Evolutionary conservation across 1,139 yeast species (phyloP).

Genomic region (Suhomyces anneliseae): DNA sequence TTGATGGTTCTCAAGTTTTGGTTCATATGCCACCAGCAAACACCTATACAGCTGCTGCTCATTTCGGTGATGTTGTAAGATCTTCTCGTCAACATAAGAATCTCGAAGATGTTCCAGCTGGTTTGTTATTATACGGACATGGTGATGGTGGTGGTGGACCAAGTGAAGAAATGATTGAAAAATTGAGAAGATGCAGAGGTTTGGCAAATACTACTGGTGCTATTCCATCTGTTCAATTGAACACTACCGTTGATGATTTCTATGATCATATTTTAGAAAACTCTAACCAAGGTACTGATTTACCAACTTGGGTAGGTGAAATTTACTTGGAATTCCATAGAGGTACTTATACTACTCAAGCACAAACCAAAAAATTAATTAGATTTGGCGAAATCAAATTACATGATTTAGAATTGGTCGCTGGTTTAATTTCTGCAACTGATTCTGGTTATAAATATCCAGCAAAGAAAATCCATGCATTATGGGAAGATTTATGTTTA

Average conservation of each 20-base stretch:
- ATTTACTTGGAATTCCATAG: slow-evolving; percentile 93
- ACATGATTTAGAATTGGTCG: slow-evolving; percentile 83
- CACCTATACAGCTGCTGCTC: slow-evolving; percentile 90
- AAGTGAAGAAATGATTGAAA: slow-evolving; percentile 87
- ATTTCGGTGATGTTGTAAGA: slow-evolving; percentile 87
- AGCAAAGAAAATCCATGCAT: slow-evolving; percentile 55
- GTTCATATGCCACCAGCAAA: slow-evolving; percentile 98
- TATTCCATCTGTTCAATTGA: slow-evolving; percentile 76
- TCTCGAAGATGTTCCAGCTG: slow-evolving; percentile 74
- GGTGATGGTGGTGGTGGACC: slow-evolving; percentile 99
- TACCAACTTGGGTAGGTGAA: slow-evolving; percentile 93
- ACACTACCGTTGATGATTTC: slow-evolving; percentile 75
- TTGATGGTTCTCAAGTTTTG: slow-evolving; percentile 89
- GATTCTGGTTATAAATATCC: slow-evolving; percentile 66
- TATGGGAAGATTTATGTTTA: slow-evolving; percentile 87
- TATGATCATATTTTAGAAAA: slow-evolving; percentile 63
- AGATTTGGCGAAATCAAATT: slow-evolving; percentile 74
- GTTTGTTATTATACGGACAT: slow-evolving; percentile 80
- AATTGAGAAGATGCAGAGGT: slow-evolving; percentile 87
- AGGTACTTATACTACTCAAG: slow-evolving; percentile 95
- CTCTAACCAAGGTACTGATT: slow-evolving; percentile 62
- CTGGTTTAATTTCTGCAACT: slow-evolving; percentile 69
- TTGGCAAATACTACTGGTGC: slow-evolving; percentile 78
- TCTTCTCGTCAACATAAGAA: slow-evolving; percentile 82
- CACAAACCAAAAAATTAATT: slow-evolving; percentile 77